Evolutionary conservation across 345 rosid species (phyloP).

Genomic region (Hibiscus tridactylites): DNA sequence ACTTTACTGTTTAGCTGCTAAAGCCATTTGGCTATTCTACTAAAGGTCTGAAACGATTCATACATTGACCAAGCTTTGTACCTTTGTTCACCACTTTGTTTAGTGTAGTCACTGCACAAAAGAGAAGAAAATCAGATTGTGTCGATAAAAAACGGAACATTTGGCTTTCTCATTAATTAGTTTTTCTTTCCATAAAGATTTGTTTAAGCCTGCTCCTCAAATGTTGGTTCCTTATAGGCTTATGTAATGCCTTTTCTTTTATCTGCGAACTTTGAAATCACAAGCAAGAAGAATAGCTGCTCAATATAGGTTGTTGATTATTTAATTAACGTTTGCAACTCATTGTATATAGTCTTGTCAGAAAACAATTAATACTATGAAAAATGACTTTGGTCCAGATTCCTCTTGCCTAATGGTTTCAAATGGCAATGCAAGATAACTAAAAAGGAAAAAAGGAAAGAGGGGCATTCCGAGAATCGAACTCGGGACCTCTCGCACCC

Average conservation of each 20-base stretch:
- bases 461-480: background rate
- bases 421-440: background rate
- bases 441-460: too few species aligned
- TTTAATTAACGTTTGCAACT: background rate
- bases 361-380: background rate
- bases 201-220: background rate
- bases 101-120: background rate
- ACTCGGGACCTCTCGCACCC: constrained; percentile 28
- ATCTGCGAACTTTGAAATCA: background rate
- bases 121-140: background rate
- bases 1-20: background rate
- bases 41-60: background rate
- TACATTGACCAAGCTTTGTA: background rate
- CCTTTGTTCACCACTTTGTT: background rate
- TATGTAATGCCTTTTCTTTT: background rate
- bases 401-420: background rate
- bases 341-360: background rate
- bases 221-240: background rate
- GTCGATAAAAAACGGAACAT: background rate
- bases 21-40: too few species aligned
- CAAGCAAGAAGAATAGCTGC: background rate
- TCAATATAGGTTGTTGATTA: background rate
- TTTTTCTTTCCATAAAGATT: background rate
- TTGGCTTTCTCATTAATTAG: background rate
- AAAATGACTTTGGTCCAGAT: background rate